These are phyloP conservation scores for Phoma sp. DNA, from an alignment of 2,329 filamentous ascomycete genomes.

Conservation along the genomic window DNA sequence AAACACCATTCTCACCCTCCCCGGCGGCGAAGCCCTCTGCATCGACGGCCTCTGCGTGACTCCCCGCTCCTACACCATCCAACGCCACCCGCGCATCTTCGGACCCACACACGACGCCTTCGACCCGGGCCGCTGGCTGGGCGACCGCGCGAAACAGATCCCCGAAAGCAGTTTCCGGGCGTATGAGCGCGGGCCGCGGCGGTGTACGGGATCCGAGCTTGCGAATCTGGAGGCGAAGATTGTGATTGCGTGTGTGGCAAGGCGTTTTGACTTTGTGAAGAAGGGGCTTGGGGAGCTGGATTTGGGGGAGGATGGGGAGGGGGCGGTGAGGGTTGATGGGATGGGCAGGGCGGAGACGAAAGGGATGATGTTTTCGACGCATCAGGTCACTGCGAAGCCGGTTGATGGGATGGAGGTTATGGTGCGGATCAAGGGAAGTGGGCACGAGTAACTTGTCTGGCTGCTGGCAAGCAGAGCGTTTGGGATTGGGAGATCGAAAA, in stretches of 20 bases:
- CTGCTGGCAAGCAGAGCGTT: neutral
- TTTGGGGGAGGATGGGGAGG: slow-evolving; percentile 8
- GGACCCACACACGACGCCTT: slow-evolving; percentile 29
- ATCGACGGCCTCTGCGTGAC: slow-evolving; percentile 20
- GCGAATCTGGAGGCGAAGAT: slow-evolving; percentile 58
- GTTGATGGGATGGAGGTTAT: slow-evolving; percentile 23
- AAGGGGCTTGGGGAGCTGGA: slow-evolving; percentile 32
- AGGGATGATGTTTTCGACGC: slow-evolving; percentile 12
- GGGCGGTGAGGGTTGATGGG: slow-evolving; percentile 2
- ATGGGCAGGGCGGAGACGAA: slow-evolving; percentile 15
- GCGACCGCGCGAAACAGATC: slow-evolving; percentile 25
- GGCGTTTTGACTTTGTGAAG: slow-evolving; percentile 54
- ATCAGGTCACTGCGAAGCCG: slow-evolving; percentile 21
- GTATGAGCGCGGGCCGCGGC: slow-evolving; percentile 60
- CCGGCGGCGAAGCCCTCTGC: slow-evolving; percentile 13
- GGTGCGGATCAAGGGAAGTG: slow-evolving; percentile 10
- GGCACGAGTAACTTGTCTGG: neutral
- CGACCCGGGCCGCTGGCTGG: slow-evolving; percentile 26
- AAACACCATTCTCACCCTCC: slow-evolving; percentile 17
- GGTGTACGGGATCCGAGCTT: slow-evolving; percentile 63
- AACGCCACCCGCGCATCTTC: slow-evolving; percentile 24
- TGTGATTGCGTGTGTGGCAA: slow-evolving; percentile 55
- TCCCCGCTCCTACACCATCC: slow-evolving; percentile 23
- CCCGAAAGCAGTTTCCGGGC: slow-evolving; percentile 57
- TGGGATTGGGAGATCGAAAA: too few relatives aligned